Percentiles rank a stretch among this genome's conserved stretches.
phyloP scores from a whole-genome alignment of 1,284 basidiomycete species.

The Athelia sp. region DNA sequence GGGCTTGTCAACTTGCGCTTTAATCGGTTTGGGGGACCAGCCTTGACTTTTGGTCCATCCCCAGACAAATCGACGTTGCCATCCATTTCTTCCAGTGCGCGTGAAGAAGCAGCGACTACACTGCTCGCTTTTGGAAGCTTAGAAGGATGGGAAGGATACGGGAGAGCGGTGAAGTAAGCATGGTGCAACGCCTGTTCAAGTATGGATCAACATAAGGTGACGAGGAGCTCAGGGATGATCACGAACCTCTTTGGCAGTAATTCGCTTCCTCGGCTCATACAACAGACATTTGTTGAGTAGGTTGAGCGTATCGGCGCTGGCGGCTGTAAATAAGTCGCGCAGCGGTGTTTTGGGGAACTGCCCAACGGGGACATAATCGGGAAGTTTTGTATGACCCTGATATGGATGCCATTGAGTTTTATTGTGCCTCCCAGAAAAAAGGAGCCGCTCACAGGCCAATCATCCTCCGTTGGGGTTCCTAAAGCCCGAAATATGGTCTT shows the following conservation, averaged over 20 bases:
- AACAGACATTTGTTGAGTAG: conserved; percentile 63
- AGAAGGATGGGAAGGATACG: conserved; percentile 77
- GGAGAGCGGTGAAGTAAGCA: conserved; percentile 73
- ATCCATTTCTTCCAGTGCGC: conserved; percentile 69
- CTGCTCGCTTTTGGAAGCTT: conserved; percentile 74
- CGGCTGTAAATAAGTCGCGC: conserved; percentile 86
- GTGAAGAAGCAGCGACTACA: conserved; percentile 32
- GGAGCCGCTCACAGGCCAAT: conserved; percentile 87
- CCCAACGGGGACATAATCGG: conserved; percentile 81
- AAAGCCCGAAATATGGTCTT: conserved; percentile 93
- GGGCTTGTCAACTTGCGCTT: conserved; percentile 47
- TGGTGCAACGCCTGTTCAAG: conserved; percentile 63
- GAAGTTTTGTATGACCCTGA: conserved; percentile 86
- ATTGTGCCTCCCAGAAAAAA: background rate
- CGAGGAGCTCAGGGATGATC: background rate
- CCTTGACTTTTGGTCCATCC: conserved; percentile 36
- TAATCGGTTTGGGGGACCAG: conserved; percentile 26
- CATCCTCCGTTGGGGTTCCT: conserved; percentile 92
- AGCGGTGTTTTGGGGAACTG: conserved; percentile 81
- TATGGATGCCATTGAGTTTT: conserved; percentile 4
- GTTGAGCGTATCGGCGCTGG: background rate
- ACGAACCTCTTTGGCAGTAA: conserved; percentile 71
- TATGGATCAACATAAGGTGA: conserved; percentile 4
- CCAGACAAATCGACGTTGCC: conserved; percentile 52
- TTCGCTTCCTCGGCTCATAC: conserved; percentile 84